Conservation (phyloP, 1,284 basidiomycete genomes). For the Neonothopanus nambi region DNA sequence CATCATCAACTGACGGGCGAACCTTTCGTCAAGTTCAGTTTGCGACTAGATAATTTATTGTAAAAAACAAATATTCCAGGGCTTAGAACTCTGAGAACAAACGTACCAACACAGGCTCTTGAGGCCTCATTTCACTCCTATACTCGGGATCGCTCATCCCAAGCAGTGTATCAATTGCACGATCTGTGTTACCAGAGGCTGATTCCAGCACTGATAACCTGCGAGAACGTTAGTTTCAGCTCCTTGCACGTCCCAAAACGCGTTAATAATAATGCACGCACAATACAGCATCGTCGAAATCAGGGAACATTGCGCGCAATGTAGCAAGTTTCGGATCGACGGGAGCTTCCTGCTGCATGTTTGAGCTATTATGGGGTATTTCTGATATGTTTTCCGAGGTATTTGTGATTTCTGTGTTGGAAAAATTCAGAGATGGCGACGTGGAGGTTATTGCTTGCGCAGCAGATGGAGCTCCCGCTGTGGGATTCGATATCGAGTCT, state of each 20-base stretch:
- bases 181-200: constrained; percentile 63
- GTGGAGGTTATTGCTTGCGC: no score
- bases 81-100: no score
- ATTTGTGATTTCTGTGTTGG: no score
- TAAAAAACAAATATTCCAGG: not conserved
- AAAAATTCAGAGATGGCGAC: no score
- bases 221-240: constrained; percentile 5
- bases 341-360: constrained; percentile 19
- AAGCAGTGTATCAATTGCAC: constrained; percentile 69
- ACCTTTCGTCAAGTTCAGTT: constrained; percentile 71
- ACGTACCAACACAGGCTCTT: constrained; percentile 14
- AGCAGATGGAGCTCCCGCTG: no score
- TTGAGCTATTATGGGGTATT: no score
- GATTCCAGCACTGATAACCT: constrained; percentile 71
- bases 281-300: constrained; percentile 72
- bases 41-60: constrained; percentile 41
- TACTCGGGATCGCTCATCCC: constrained; percentile 83
- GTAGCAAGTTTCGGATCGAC: constrained; percentile 51
- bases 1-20: constrained; percentile 67
- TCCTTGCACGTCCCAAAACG: not conserved
- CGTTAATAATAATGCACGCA: constrained; percentile 34
- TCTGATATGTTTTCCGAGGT: no score
- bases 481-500: no score
- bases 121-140: constrained; percentile 32
- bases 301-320: constrained; percentile 75